phyloP scores from a whole-genome alignment of 2,329 filamentous ascomycete genomes.

The Claviceps pazoutovae region DNA sequence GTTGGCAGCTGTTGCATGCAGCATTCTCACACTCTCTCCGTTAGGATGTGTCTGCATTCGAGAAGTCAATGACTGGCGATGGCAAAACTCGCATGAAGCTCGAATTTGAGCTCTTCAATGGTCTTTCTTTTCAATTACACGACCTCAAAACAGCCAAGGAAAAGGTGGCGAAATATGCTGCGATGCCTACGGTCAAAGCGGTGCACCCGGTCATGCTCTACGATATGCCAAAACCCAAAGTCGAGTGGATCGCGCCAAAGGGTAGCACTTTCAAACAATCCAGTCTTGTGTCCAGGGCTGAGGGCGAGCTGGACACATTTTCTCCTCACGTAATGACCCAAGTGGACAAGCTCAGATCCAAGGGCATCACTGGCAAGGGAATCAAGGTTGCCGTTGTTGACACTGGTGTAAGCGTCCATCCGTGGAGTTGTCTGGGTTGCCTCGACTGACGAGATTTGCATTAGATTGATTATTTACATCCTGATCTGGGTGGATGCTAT shows the following conservation, averaged over 20 bases:
- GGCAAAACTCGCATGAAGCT: constrained; percentile 33
- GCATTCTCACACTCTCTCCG: background rate
- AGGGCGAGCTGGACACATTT: constrained; percentile 22
- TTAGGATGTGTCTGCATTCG: constrained; percentile 8
- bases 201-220: constrained; percentile 35
- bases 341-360: constrained; percentile 35
- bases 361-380: constrained; percentile 35
- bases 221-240: constrained; percentile 28
- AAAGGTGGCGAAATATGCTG: constrained; percentile 25
- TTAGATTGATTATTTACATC: constrained; percentile 47
- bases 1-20: too few species aligned
- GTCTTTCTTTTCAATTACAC: constrained; percentile 38
- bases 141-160: constrained; percentile 30
- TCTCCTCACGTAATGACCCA: constrained; percentile 43
- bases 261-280: constrained; percentile 10
- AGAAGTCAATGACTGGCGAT: constrained; percentile 15
- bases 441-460: background rate
- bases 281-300: constrained; percentile 10
- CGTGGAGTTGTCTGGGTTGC: too few species aligned
- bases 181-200: constrained; percentile 30
- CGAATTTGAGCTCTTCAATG: constrained; percentile 38
- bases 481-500: constrained; percentile 50
- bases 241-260: constrained; percentile 28
- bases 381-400: constrained; percentile 41
- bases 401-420: constrained; percentile 31